Base-by-base conservation (phyloP, 2,329 filamentous ascomycete genomes). In the Aspergillus sp. region DNA sequence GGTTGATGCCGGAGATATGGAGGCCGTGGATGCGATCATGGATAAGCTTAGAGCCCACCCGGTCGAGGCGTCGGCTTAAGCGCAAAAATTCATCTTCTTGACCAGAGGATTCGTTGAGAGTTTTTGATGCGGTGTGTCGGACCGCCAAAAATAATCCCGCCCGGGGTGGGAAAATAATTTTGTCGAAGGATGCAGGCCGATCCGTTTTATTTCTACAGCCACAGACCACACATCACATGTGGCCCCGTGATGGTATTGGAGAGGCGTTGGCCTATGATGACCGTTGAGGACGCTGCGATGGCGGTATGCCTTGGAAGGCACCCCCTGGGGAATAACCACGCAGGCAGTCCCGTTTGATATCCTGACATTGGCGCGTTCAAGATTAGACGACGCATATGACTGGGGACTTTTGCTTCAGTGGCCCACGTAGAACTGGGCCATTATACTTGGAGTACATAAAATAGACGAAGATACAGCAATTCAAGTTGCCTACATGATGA, bases 1-100 rank as follows among this genome's bases (percentile, higher is more conserved):
- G 67, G 78, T 94, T n/a, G 90, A 96, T 71, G 92, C 94, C 0
- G 81, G 78, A 20, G 87, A 97, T 74, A 98, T 98, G 95, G 90
- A 92, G 55, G 87, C 86, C 7, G 87, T 96, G 46, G 91, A 97
- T 75, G 80, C 76, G 31, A 78, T 96, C 52, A 91, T 96, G 73
- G 81, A 85, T 54, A 84, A 80, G 36, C 77, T 96, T 61, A 86
- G 84, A 68, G 82, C 86, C 52, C 71, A 73, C 55, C 62, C 67
- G 16, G 63, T 70, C 12, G 62, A 63, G 26, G 52, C 63, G 16
- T 73, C 69, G n/a, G 67, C 68, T 36, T 74, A 66, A 70, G 59
- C 10, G 12, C 11, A 22, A 22, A 29, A 4, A 29, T 2, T 32
- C 22, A 9, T 31, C 26, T 14, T 4, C 16, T 42, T 16, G 16